Percentiles rank a stretch among this genome's conserved stretches.
Evolutionary conservation across 352 stramenopile genomes (phyloP).

Genomic region (Globisporangium cederbergense): DNA sequence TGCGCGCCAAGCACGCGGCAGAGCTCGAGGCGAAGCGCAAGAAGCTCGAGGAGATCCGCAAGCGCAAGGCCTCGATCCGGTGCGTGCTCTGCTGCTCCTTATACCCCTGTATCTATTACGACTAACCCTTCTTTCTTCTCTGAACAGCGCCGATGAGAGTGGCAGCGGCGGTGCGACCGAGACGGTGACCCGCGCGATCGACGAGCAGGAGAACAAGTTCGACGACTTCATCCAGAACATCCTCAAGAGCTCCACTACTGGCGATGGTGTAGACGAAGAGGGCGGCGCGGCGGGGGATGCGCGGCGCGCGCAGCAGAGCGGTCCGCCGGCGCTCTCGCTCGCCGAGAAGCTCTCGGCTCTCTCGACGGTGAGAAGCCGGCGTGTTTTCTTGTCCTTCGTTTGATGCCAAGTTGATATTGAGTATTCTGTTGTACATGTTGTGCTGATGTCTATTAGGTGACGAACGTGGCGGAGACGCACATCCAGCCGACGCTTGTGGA

Average conservation of each 20-base stretch:
- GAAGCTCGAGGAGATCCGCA: slow-evolving; percentile 89
- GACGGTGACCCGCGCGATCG: slow-evolving; percentile 50
- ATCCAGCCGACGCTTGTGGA: slow-evolving; percentile 79
- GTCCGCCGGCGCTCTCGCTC: slow-evolving; percentile 41
- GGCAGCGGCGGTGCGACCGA: slow-evolving; percentile 27
- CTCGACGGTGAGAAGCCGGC: slow-evolving; percentile 43
- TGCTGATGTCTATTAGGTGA: slow-evolving; percentile 26
- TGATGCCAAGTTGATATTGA: not conserved
- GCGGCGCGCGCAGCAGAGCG: slow-evolving; percentile 2
- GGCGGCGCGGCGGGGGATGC: slow-evolving; percentile 5
- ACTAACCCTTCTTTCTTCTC: not conserved
- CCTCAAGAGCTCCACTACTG: slow-evolving; percentile 48
- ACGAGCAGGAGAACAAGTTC: slow-evolving; percentile 72
- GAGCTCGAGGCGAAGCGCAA: slow-evolving; percentile 87
- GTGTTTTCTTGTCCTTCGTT: not conserved
- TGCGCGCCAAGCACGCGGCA: slow-evolving; percentile 80
- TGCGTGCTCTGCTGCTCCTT: slow-evolving; percentile 14
- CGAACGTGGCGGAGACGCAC: slow-evolving; percentile 72
- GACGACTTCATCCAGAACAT: slow-evolving; percentile 88
- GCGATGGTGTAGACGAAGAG: slow-evolving; percentile 16
- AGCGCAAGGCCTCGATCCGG: slow-evolving; percentile 76
- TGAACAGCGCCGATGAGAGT: slow-evolving; percentile 40
- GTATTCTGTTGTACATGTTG: no score
- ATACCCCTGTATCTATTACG: not conserved
- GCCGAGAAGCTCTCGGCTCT: slow-evolving; percentile 73